Evolutionary conservation across 371 early-diverging fungal species (phyloP).

Genomic region (Smittium culicis): DNA sequence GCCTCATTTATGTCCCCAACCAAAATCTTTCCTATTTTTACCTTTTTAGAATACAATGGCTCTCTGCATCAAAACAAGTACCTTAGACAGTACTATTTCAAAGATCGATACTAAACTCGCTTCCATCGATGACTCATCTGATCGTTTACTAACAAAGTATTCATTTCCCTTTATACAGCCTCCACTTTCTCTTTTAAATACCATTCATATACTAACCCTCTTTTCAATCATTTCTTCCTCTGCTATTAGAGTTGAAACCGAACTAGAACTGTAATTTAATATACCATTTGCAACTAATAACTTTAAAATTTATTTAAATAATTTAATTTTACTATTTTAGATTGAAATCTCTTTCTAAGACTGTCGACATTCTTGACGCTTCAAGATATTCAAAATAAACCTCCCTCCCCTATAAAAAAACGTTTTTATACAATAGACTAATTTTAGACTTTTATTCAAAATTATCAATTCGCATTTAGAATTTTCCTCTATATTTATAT

Average conservation of each 20-base stretch:
- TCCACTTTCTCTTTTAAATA: too few species aligned
- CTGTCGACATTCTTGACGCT: not conserved
- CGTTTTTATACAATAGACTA: too few species aligned
- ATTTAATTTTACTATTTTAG: not conserved
- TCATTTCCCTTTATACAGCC: too few species aligned
- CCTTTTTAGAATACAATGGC: not conserved
- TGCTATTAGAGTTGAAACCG: not conserved
- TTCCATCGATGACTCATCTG: not conserved
- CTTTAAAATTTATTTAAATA: too few species aligned
- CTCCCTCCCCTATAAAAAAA: too few species aligned
- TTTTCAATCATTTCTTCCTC: too few species aligned
- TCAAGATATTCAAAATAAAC: not conserved
- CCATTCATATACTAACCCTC: too few species aligned
- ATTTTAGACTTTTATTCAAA: too few species aligned
- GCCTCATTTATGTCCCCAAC: too few species aligned
- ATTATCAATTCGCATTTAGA: too few species aligned
- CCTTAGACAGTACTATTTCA: not conserved
- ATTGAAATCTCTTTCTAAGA: not conserved
- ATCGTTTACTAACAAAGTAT: not conserved
- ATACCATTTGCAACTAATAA: too few species aligned
- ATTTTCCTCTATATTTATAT: too few species aligned
- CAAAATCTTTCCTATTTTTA: not conserved
- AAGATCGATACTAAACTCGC: not conserved
- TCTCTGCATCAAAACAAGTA: not conserved
- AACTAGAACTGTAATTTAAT: not conserved